Percentiles rank a stretch among this genome's conserved stretches.
These are phyloP conservation scores for Pichia rugopelliculosa DNA, from an alignment of 805 yeast genomes.

Conservation along the genomic window DNA sequence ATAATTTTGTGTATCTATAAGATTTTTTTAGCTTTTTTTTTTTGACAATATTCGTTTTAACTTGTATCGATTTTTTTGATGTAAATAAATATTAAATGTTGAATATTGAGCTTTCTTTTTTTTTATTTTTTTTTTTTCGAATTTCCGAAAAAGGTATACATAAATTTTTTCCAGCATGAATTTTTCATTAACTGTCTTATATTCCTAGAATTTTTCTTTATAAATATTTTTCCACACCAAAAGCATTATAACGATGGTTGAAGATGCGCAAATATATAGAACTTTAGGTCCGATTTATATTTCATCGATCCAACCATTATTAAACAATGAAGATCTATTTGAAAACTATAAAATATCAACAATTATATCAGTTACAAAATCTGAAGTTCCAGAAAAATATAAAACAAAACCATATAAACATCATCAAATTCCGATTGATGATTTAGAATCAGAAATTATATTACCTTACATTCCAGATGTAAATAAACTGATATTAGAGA, in stretches of 20 bases:
- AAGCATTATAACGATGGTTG: slow-evolving; percentile 4
- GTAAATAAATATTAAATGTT: no score
- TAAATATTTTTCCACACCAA: background rate
- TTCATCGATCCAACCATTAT: slow-evolving; percentile 64
- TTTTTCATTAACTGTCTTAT: no score
- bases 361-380: slow-evolving; percentile 63
- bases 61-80: no score
- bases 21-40: background rate
- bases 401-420: slow-evolving; percentile 36
- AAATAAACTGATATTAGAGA: slow-evolving; percentile 59
- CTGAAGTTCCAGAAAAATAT: slow-evolving; percentile 49
- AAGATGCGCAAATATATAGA: slow-evolving; percentile 32
- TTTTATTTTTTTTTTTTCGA: no score
- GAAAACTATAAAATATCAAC: slow-evolving; percentile 55
- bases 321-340: slow-evolving; percentile 43
- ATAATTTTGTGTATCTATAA: background rate
- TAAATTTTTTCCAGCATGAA: background rate
- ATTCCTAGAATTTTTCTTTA: background rate
- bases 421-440: slow-evolving; percentile 64
- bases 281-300: slow-evolving; percentile 76
- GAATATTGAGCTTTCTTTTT: no score
- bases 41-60: no score
- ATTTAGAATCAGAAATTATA: slow-evolving; percentile 60
- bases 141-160: no score
- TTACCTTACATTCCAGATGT: slow-evolving; percentile 53